Evolutionary conservation across 768 basidiomycete species (phyloP).

Genomic region (Inosperma sp.): DNA sequence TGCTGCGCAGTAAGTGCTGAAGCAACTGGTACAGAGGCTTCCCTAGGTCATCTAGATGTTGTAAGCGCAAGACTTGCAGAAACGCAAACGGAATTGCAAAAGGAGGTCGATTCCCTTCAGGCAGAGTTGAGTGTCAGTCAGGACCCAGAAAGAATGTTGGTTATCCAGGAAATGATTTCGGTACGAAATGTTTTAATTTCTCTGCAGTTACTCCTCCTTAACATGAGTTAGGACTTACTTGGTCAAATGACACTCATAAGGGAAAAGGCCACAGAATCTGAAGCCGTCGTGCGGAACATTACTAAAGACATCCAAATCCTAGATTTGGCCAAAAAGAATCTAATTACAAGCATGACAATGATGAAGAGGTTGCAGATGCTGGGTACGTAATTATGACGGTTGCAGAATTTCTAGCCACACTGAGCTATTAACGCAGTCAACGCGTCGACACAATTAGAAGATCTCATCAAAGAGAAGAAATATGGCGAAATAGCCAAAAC

Average conservation of each 20-base stretch:
- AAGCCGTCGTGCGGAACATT: slow-evolving; percentile 91
- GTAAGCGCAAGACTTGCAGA: slow-evolving; percentile 66
- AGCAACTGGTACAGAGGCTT: slow-evolving; percentile 51
- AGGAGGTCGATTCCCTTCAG: slow-evolving; percentile 66
- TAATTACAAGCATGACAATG: slow-evolving; percentile 84
- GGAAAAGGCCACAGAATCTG: slow-evolving; percentile 95
- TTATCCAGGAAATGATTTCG: slow-evolving; percentile 94
- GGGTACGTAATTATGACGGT: slow-evolving; percentile 45
- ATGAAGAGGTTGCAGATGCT: slow-evolving; percentile 92
- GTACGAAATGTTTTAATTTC: slow-evolving; percentile 39
- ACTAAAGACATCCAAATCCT: slow-evolving; percentile 95
- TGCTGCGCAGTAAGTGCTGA: not conserved
- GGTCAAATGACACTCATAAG: slow-evolving; percentile 94
- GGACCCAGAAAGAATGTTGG: slow-evolving; percentile 83
- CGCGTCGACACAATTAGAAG: slow-evolving; percentile 75
- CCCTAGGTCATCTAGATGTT: slow-evolving; percentile 64
- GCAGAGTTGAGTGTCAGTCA: slow-evolving; percentile 69
- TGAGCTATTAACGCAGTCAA: slow-evolving; percentile 50
- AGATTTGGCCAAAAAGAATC: slow-evolving; percentile 90
- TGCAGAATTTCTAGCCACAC: not conserved
- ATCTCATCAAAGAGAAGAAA: slow-evolving; percentile 67
- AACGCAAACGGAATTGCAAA: slow-evolving; percentile 64
- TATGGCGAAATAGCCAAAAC: slow-evolving; percentile 84
- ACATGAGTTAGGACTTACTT: slow-evolving; percentile 67
- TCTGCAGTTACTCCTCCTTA: not conserved